Evolutionary conservation across 2,329 filamentous ascomycete species (phyloP).

Genomic region (Beauveria asiatica): DNA sequence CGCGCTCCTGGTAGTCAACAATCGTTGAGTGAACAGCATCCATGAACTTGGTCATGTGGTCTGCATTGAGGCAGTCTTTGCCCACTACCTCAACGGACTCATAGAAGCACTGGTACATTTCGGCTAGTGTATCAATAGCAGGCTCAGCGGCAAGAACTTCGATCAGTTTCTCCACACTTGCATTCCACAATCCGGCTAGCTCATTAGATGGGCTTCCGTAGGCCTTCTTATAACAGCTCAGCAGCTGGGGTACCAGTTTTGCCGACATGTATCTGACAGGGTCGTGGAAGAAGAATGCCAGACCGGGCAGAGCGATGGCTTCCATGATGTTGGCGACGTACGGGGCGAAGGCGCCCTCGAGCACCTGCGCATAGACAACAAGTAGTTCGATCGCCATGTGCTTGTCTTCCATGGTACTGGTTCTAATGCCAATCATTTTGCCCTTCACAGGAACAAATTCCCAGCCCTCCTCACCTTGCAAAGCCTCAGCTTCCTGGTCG

Average conservation of each 20-base stretch:
- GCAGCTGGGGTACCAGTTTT: conserved; percentile 84
- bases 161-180: conserved; percentile 80
- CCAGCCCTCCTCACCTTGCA: conserved; percentile 95
- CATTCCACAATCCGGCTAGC: conserved; percentile 74
- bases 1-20: conserved; percentile 85
- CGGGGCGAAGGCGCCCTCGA: conserved; percentile 86
- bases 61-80: conserved; percentile 66
- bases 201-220: conserved; percentile 75
- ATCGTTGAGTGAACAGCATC: conserved; percentile 76
- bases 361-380: conserved; percentile 90
- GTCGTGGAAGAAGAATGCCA: conserved; percentile 99
- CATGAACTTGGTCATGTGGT: conserved; percentile 83
- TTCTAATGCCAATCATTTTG: conserved; percentile 97
- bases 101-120: conserved; percentile 99
- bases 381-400: conserved; percentile 99
- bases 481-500: conserved; percentile 84
- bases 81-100: conserved; percentile 93
- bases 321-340: conserved; percentile 93
- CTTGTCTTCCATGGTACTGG: conserved; percentile 94
- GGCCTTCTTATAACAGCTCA: conserved; percentile 89
- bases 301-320: conserved; percentile 85
- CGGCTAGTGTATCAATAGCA: conserved; percentile 88
- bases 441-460: conserved; percentile 94
- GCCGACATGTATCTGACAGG: conserved; percentile 91
- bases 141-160: conserved; percentile 92